phyloP scores from a whole-genome alignment of 2,329 filamentous ascomycete genomes.

The Rhytidhysteron rufulum region DNA sequence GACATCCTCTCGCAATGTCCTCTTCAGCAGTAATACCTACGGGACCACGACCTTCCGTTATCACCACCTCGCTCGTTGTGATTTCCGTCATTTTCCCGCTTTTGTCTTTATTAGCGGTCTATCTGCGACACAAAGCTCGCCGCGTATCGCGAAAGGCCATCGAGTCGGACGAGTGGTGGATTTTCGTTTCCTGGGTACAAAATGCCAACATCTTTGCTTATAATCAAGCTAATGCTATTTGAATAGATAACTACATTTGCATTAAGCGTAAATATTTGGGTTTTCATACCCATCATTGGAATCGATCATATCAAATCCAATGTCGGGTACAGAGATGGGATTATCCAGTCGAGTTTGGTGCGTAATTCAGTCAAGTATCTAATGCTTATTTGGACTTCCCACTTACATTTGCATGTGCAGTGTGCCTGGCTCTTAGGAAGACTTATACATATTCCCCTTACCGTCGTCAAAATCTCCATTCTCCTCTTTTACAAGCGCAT shows the following conservation, averaged over 20 bases:
- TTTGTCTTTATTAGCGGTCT: not conserved
- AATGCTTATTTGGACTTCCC: too few relatives aligned
- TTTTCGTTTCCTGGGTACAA: slow-evolving; percentile 4
- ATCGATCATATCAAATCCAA: not conserved
- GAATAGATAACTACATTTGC: not conserved
- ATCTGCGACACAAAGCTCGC: not conserved
- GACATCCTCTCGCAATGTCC: too few relatives aligned
- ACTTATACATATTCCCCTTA: not conserved
- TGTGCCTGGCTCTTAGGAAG: not conserved
- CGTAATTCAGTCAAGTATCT: too few relatives aligned
- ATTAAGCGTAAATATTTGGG: not conserved
- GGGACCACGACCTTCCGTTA: not conserved
- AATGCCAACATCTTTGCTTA: not conserved
- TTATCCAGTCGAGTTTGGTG: too few relatives aligned
- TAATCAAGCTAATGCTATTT: not conserved
- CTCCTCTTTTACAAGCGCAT: slow-evolving; percentile 7
- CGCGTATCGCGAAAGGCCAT: not conserved
- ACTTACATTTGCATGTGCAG: too few relatives aligned
- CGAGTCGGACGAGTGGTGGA: slow-evolving; percentile 6
- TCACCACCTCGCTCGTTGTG: not conserved
- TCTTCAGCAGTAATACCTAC: too few relatives aligned
- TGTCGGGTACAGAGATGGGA: too few relatives aligned
- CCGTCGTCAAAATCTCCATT: slow-evolving; percentile 5
- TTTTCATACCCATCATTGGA: not conserved
- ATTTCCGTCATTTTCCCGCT: not conserved